Base-by-base conservation (phyloP, 2,329 filamentous ascomycete species). In the Fusarium euwallaceae region DNA sequence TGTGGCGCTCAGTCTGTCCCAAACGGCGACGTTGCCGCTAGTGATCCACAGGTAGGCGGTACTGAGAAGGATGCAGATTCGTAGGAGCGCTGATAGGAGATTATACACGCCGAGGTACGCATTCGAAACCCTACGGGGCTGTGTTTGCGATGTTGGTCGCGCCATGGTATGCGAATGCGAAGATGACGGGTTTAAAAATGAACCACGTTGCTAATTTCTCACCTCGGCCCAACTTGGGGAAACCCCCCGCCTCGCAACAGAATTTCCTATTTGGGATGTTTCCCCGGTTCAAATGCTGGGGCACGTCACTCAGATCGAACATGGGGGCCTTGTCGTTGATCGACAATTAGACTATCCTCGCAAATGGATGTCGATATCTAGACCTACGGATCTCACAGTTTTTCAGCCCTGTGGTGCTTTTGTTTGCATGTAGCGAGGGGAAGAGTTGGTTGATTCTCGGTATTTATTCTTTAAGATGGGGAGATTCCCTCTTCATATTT, bases 71-170 rank as follows among this genome's bases (percentile, higher is more conserved):
- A 77, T 60, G 8, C 37, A 34, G 29, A 51, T 39, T 34, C 75
- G 64, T 2, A 77, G 36, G 11, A 66, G 16, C 1, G 69, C 71
- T 3, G 67, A 76, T 2, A 71, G 5, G 2, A 64, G 43, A 16
- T 77, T 77, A 27, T 77, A 77, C 1, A 71, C 2, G 32, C 74
- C 66, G 3, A 77, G 41, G 48, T 77, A 77, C 1, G 43, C 16
- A 11, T 41, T 60, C 4, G 36, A 53, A 2, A 7, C n/a, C 4
- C 58, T 29, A 2, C 16, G 8, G 29, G 66, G 24, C 20, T 7
- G 36, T 10, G 14, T 39, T 55, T 48, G 20, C 10, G 45, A 39
- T 14, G 29, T 62, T 43, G 37, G 1, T 17, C 17, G 61, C 3
- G 59, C 37, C 71, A 74, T 74, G 5, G 41, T 59, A 32, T 22